Evolutionary conservation across 306 rosid species (phyloP), one percentile per base, ranked within the genome.

Genomic region (Carpinus viminea): DNA sequence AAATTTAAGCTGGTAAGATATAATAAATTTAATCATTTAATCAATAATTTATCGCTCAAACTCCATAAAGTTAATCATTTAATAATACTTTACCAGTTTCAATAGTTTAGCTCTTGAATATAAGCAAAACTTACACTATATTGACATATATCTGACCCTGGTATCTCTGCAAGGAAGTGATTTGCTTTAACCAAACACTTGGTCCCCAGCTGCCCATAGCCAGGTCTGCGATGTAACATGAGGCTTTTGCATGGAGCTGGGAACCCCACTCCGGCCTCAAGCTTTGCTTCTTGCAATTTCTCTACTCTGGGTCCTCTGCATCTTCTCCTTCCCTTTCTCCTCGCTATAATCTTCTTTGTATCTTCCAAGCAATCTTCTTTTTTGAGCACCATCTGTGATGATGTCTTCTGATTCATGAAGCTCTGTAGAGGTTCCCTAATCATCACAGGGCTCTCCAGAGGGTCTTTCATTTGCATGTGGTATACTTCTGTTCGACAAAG

Each of bases 151-250:
- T 88, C 88, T 34, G 87, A 88, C n/a, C 75, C 88, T 73, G 89
- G 87, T 76, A 88, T 74, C 61, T 85, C 82, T 28, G 89, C 91
- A 20, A 88, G 76, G 79, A 88, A 88, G 85, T 88, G 91, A 45
- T 88, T 88, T 26, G 91, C 89, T 70, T 88, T 88, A 77, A 88
- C 88, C 69, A 88, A 43, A 82, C 91, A 88, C 79, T 76, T 88
- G 9, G 86, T 83, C 68, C 91, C 91, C 31, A 82, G 82, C 70
- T 84, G 87, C 61, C 90, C 90, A 87, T 54, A 79, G 28, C 87
- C 90, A 78, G 90, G 88, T 38, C 90, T 87, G 50, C 47, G 68
- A 17, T 79, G 80, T 62, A 87, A 87, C 84, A 61, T 66, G 70
- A 81, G 80, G 68, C 70, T 83, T 47, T 84, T 87, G 82, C 76